phyloP scores from a whole-genome alignment of 768 basidiomycete species.

The Pulveroboletus frians region DNA sequence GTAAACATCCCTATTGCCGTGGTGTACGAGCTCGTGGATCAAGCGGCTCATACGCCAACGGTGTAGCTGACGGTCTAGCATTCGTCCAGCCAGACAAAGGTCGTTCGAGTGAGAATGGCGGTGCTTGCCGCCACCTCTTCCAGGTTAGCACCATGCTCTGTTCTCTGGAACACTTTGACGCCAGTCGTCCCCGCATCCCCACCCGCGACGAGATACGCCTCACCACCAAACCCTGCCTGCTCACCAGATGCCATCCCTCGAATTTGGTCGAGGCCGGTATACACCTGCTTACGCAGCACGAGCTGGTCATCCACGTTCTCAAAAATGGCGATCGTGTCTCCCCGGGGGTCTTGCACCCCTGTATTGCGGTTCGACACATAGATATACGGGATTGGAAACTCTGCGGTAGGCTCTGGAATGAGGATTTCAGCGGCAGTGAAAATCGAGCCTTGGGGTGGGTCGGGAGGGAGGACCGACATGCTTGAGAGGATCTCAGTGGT shows the following conservation, averaged over 20 bases:
- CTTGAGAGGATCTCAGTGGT: conserved; percentile 47
- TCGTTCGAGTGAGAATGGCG: conserved; percentile 45
- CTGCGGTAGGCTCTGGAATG: conserved; percentile 42
- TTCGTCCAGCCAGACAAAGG: conserved; percentile 41
- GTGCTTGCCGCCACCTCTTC: conserved; percentile 49
- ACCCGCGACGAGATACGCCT: conserved; percentile 51
- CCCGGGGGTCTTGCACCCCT: conserved; percentile 44
- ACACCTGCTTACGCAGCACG: conserved; percentile 47
- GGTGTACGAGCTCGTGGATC: background rate
- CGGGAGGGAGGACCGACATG: conserved; percentile 43
- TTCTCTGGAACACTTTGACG: conserved; percentile 52
- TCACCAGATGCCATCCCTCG: conserved; percentile 60
- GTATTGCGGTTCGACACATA: conserved; percentile 68
- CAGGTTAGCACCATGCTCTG: conserved; percentile 48
- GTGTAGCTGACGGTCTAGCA: background rate
- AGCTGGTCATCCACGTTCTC: conserved; percentile 38
- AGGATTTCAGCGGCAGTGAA: conserved; percentile 61
- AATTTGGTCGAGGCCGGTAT: conserved; percentile 58
- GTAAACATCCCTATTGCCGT: background rate
- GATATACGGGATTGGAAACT: conserved; percentile 50
- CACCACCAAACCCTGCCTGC: conserved; percentile 37
- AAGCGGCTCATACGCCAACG: background rate
- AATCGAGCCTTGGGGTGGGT: conserved; percentile 34
- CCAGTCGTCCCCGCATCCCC: conserved; percentile 51
- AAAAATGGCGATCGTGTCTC: conserved; percentile 64